These are phyloP conservation scores for Hsuehochloa calcarea DNA, from an alignment of 176 grass and related monocot species.

Conservation along the genomic window DNA sequence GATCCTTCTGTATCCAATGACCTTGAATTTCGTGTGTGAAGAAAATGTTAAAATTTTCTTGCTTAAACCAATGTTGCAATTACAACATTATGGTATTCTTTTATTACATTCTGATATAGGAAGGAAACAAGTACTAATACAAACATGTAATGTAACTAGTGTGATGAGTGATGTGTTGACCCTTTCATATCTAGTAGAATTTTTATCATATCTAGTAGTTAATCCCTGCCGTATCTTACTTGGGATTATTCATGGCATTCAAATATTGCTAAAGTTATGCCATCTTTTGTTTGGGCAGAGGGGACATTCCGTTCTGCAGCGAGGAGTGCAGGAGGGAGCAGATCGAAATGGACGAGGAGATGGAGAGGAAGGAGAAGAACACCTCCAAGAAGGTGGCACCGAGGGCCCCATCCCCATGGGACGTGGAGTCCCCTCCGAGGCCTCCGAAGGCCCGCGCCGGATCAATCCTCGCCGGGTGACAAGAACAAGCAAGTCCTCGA, in stretches of 20 bases:
- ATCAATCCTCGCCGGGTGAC: conserved; percentile 58
- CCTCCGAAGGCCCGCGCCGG: conserved; percentile 49
- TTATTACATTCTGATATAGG: neutral
- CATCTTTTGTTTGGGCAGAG: conserved; percentile 30
- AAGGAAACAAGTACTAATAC: neutral
- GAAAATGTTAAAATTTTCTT: neutral
- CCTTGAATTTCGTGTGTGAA: neutral
- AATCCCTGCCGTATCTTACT: neutral
- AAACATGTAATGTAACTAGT: neutral
- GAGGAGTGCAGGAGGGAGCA: conserved; percentile 69
- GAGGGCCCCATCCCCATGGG: conserved; percentile 13
- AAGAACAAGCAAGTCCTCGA: neutral
- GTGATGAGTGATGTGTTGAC: neutral
- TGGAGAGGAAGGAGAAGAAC: conserved; percentile 50
- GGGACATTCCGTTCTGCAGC: conserved; percentile 67
- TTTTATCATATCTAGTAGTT: neutral
- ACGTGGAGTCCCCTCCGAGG: conserved; percentile 41
- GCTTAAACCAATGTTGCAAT: neutral
- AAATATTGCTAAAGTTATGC: neutral
- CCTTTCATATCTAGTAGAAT: neutral
- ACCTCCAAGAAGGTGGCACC: conserved; percentile 33
- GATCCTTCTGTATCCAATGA: neutral
- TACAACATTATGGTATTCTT: neutral
- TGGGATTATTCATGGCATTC: neutral
- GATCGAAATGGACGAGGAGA: conserved; percentile 60